A percentile compares a stretch with the other conserved stretches of the same genome.
Evolutionary conservation across 2,329 filamentous ascomycete species (phyloP).

Genomic region (Colletotrichum tropicale): DNA sequence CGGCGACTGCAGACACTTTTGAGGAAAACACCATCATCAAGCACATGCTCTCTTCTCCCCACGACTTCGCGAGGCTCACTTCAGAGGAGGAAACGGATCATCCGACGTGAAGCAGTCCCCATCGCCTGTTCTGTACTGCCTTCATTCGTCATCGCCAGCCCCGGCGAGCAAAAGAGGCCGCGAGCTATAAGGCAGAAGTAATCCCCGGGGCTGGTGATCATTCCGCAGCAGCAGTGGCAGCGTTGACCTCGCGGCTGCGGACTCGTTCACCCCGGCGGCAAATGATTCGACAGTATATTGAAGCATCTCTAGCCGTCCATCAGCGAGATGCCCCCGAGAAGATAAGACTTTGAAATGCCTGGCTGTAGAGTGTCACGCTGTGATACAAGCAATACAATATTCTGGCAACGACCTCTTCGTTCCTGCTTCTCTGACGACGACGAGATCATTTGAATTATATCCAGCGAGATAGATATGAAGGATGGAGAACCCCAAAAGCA

Average conservation of each 20-base stretch:
- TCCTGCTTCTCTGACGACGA: neutral
- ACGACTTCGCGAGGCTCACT: neutral
- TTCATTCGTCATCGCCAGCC: neutral
- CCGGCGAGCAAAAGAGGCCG: neutral
- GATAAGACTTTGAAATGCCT: neutral
- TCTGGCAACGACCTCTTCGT: neutral
- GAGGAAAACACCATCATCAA: neutral
- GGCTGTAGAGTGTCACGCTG: neutral
- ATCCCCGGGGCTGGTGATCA: too few relatives aligned
- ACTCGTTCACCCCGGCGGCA: neutral
- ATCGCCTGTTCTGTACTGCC: neutral
- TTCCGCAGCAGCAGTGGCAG: neutral
- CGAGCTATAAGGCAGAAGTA: neutral
- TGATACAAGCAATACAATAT: neutral
- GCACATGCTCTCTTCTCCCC: neutral
- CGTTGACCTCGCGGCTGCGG: neutral
- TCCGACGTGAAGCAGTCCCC: neutral
- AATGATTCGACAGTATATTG: neutral
- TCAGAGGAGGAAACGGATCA: neutral
- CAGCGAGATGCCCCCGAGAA: neutral
- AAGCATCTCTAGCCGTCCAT: neutral
- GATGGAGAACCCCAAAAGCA: neutral
- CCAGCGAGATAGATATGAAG: neutral
- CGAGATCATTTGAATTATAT: neutral
- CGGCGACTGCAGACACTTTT: neutral